phyloP scores from a whole-genome alignment of 2,329 filamentous ascomycete genomes.

The Fusarium verticillioides region DNA sequence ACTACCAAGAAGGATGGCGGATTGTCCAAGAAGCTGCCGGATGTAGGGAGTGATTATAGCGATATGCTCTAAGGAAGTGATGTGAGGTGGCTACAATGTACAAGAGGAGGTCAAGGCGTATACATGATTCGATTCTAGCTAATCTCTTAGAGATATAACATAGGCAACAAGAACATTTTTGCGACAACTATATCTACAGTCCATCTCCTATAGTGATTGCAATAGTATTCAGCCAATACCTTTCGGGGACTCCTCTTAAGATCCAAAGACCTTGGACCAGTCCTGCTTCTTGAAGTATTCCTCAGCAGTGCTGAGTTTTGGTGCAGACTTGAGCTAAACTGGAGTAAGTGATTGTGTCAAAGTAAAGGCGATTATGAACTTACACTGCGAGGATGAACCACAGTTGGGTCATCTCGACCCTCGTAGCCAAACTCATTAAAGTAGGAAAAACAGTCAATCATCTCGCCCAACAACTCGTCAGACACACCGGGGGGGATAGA shows the following conservation, averaged over 20 bases:
- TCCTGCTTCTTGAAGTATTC: constrained; percentile 31
- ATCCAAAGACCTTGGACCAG: constrained; percentile 16
- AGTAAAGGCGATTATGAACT: neutral
- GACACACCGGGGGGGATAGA: neutral
- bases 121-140: neutral
- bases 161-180: neutral
- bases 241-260: neutral
- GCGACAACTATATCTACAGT: too few relatives aligned
- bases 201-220: neutral
- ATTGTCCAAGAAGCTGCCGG: neutral
- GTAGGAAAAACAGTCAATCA: constrained; percentile 20
- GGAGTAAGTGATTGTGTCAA: neutral
- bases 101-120: neutral
- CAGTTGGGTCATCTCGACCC: constrained; percentile 23
- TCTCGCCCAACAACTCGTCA: constrained; percentile 7
- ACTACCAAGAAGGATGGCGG: neutral
- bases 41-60: neutral
- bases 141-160: neutral
- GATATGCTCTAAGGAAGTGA: neutral
- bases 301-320: neutral
- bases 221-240: too few relatives aligned
- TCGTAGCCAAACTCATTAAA: constrained; percentile 32
- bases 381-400: constrained; percentile 22
- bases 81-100: too few relatives aligned
- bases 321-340: constrained; percentile 6